Percentiles rank a stretch among this genome's conserved stretches.
Conservation (phyloP, 169 alveolate genomes). For the Cryptosporidium baileyi region DNA sequence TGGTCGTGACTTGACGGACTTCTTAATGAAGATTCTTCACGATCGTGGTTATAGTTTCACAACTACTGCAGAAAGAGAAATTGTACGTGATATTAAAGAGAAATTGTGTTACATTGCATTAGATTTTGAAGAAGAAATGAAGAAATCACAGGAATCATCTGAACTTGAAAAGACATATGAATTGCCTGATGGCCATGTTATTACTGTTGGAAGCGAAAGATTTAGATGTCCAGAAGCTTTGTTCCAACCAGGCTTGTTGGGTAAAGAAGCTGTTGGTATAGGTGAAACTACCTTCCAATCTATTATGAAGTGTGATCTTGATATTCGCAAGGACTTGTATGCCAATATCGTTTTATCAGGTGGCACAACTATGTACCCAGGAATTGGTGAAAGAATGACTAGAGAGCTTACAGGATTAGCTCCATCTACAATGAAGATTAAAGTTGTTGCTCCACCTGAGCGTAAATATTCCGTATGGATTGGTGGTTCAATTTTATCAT, state of each 20-base stretch:
- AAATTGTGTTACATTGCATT: conserved; percentile 94
- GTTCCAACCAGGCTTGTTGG: conserved; percentile 93
- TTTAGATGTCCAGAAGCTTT: conserved; percentile 98
- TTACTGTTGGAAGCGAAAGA: conserved; percentile 94
- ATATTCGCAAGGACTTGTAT: conserved; percentile 94
- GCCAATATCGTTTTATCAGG: conserved; percentile 96
- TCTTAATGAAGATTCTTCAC: conserved; percentile 92
- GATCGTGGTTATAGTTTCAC: conserved; percentile 96
- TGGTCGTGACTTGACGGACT: conserved; percentile 96
- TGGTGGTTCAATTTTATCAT: conserved; percentile 97
- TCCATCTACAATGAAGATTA: conserved; percentile 95
- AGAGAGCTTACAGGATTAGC: conserved; percentile 95
- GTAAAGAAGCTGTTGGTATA: conserved; percentile 94
- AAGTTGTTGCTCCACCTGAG: conserved; percentile 99
- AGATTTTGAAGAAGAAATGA: conserved; percentile 94
- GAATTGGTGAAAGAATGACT: conserved; percentile 96
- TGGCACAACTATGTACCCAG: conserved; percentile 96
- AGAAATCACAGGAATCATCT: conserved; percentile 87
- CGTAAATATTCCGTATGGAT: conserved; percentile 98
- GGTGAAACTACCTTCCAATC: conserved; percentile 94
- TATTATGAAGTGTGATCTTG: conserved; percentile 95
- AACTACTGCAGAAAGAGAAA: conserved; percentile 96
- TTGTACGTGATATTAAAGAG: conserved; percentile 98
- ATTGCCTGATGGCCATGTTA: conserved; percentile 97
- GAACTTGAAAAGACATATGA: conserved; percentile 94